A percentile compares a stretch with the other conserved stretches of the same genome.
Evolutionary conservation across 208 protist genomes (phyloP).

Genomic region (Crithidia bombi): DNA sequence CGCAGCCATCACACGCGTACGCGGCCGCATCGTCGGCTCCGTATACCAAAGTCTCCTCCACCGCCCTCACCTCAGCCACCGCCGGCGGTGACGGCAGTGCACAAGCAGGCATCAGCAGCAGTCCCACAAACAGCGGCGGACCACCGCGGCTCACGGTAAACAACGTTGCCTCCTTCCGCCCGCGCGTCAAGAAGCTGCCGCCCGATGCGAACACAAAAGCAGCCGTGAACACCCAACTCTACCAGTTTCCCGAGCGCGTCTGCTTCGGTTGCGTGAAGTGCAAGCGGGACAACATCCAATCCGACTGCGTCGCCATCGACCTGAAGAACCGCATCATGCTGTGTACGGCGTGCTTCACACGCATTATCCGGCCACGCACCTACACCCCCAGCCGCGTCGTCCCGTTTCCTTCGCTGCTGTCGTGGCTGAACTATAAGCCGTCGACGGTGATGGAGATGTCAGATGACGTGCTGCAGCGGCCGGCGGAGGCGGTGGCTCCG

Average conservation of each 20-base stretch:
- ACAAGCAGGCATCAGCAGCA: background rate
- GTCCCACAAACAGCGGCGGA: background rate
- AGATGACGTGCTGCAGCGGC: constrained; percentile 71
- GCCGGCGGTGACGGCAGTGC: background rate
- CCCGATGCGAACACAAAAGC: constrained; percentile 69
- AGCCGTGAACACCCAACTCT: constrained; percentile 63
- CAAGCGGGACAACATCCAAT: constrained; percentile 74
- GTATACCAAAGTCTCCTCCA: constrained; percentile 21
- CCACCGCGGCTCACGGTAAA: constrained; percentile 64
- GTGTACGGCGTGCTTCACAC: constrained; percentile 75
- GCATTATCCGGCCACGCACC: constrained; percentile 73
- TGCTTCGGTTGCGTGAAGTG: constrained; percentile 83
- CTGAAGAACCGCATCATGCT: constrained; percentile 67
- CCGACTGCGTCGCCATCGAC: constrained; percentile 75
- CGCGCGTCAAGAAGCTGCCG: constrained; percentile 72
- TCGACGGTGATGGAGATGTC: constrained; percentile 62
- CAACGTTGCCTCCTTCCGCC: constrained; percentile 72
- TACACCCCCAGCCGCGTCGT: constrained; percentile 79
- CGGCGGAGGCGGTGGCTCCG: constrained; percentile 82
- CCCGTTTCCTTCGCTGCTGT: constrained; percentile 84
- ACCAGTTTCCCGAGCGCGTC: constrained; percentile 68
- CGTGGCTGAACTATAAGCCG: constrained; percentile 84
- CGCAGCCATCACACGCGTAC: constrained; percentile 7
- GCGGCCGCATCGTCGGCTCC: constrained; percentile 21
- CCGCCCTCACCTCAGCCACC: constrained; percentile 9